Evolutionary conservation across 768 basidiomycete genomes (phyloP), one percentile per base, ranked within the genome.

Genomic region (Boletus rubroflammeus): DNA sequence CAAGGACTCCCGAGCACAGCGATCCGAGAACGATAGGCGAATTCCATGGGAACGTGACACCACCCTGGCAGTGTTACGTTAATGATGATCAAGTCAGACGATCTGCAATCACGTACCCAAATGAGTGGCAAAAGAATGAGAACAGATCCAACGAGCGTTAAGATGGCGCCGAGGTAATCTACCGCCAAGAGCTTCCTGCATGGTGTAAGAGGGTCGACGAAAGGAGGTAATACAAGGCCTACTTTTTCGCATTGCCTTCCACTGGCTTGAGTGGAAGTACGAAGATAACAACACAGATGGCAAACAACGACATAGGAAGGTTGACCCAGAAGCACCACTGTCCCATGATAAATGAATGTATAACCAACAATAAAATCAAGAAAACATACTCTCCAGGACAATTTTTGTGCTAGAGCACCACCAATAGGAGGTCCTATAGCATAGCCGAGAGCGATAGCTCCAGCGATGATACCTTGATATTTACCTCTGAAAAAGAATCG

Each of bases 251-350:
- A 53, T 81, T 72, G 1, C 88, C 89, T 13, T 76, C 72, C 7
- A 90, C 86, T 3, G 79, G 75, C 54, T 85, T 85, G n/a, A 89
- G 72, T 0, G 89, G 89, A 0, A 91, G 74, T 10, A 86, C 69
- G 55, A 86, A 80, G 17, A 79, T 60, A 4, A 89, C 81, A 15
- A 84, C 78, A 19, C 75, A 67, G 23, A 85, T 78, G 0, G 84
- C 78, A 36, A 71, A 61, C 13, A 79, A 67, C 0, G 85, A 81
- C 3, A 85, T 62, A 0, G 87, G 87, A 1, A 89, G 73, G 23
- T 80, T 84, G 44, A 89, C 76, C 82, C 86, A 88, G 67, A 87
- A 87, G 63, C 85, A 87, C 86, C 87, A 88, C 81, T 84, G 44
- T 3, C 32, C 15, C 23, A 7, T 4, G 21, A 40, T 55, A 15